Evolutionary conservation across 176 grass and related monocot species (phyloP), one percentile per base, ranked within the genome.

Genomic region (Coix lacrymajobi): DNA sequence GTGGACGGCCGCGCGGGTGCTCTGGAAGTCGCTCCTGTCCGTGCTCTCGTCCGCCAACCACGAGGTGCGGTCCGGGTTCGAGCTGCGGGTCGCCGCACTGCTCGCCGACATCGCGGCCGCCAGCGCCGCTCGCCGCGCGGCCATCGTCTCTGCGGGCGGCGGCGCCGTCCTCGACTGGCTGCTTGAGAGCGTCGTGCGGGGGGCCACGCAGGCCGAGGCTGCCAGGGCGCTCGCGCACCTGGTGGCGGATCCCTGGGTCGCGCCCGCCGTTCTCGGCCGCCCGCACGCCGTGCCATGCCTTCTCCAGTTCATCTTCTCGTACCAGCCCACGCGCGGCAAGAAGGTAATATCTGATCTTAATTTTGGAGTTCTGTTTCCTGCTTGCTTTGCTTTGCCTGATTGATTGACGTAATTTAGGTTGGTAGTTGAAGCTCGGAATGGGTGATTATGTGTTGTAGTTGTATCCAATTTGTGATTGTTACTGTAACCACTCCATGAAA

Each of bases 261-360:
- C 90, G 38, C 87, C 81, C 1, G 66, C 76, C 10, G 92, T 98
- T 65, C 89, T 98, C 19, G 90, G 84, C 6, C 80, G 96, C 45
- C 96, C 89, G 1, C 76, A 79, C 13, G 96, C 96, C 2, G 84
- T 98, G 33, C 92, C 92, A 4, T 90, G 85, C 56, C 93, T 98
- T 58, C 87, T 98, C 82, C 77, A 86, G 36, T 98, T 98, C 77
- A 95, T 98, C 78, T 98, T 98, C 85, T 93, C 96, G 3, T 98
- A 90, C 71, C 96, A 98, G 66, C 96, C 96, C 46, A 98, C 79
- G 62, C 86, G 81, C 20, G 76, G 88, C 46, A 91, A 91, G 68
- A 91, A 95, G 92, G 96, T 98, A 34, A 85, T 71, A 24, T 38
- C 19, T 46, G 11, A 16, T 58, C 24, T 68, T 84, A 1, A 8